These are phyloP conservation scores for Davidsoniella eucalypti DNA, from an alignment of 2,329 filamentous ascomycete genomes.

Conservation along the genomic window DNA sequence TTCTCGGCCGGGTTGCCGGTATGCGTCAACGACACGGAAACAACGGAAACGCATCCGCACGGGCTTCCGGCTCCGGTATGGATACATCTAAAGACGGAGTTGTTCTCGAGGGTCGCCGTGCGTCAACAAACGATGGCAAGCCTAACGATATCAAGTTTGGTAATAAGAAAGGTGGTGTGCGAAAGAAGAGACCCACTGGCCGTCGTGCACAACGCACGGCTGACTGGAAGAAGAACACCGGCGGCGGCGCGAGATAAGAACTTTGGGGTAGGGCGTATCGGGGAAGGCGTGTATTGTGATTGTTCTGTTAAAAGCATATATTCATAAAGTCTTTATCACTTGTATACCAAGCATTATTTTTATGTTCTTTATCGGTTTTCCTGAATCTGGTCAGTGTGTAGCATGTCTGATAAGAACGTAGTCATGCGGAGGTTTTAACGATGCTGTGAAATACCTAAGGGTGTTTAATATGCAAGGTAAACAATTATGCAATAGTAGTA, in stretches of 20 bases:
- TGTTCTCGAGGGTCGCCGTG: constrained; percentile 68
- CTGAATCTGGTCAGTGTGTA: no score
- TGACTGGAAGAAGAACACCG: constrained; percentile 29
- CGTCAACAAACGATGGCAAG: constrained; percentile 47
- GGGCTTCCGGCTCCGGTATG: constrained; percentile 12
- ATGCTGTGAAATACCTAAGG: background rate
- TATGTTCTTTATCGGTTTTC: no score
- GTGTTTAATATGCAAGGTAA: background rate
- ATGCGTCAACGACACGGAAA: constrained; percentile 26
- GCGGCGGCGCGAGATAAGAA: background rate
- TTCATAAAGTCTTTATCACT: no score
- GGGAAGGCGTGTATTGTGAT: no score
- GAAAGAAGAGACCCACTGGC: constrained; percentile 22
- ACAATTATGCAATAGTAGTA: background rate
- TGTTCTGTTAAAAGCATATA: no score
- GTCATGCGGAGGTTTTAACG: background rate
- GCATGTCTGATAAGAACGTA: no score
- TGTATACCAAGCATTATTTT: no score
- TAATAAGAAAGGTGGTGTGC: constrained; percentile 32
- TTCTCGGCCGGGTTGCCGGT: constrained; percentile 55
- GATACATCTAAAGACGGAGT: constrained; percentile 28
- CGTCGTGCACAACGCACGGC: constrained; percentile 25
- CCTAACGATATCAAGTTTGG: constrained; percentile 45
- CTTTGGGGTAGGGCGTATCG: no score
- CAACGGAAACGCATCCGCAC: constrained; percentile 13